These are phyloP conservation scores for Boletus rufocinnamomeus DNA, from an alignment of 768 basidiomycete species.

Conservation along the genomic window DNA sequence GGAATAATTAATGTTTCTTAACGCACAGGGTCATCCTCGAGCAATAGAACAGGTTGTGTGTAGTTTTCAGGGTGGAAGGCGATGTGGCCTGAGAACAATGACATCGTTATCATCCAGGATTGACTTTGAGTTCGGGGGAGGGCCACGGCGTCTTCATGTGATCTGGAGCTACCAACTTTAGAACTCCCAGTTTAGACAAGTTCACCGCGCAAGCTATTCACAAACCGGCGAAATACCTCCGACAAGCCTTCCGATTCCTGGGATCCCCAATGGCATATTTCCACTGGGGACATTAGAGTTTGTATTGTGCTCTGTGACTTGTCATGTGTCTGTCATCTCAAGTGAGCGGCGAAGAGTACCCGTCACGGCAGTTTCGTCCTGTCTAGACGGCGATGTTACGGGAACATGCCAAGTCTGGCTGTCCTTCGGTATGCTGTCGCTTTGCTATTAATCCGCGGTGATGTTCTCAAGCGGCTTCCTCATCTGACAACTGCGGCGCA, in stretches of 20 bases:
- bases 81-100: not conserved
- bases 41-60: not conserved
- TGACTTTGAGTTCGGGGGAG: slow-evolving; percentile 1
- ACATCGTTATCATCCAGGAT: not conserved
- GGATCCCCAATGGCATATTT: not conserved
- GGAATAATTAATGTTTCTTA: not conserved
- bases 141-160: not conserved
- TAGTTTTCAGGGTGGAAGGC: not conserved
- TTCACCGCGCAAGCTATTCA: slow-evolving; percentile 4
- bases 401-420: not conserved
- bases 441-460: not conserved
- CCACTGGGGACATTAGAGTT: not conserved
- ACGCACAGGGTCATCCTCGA: slow-evolving; percentile 3
- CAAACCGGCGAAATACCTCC: not conserved
- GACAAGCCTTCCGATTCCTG: not conserved
- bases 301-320: not conserved
- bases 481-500: not conserved
- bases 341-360: slow-evolving; percentile 9
- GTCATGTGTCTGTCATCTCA: slow-evolving; percentile 10
- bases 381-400: slow-evolving; percentile 1
- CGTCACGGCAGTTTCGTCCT: not conserved
- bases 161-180: not conserved
- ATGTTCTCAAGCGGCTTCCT: not conserved
- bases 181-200: not conserved
- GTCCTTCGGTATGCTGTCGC: not conserved